A percentile compares a stretch with the other conserved stretches of the same genome.
Conservation (phyloP, 78 protist genomes). For the Thecamonas trahens region DNA sequence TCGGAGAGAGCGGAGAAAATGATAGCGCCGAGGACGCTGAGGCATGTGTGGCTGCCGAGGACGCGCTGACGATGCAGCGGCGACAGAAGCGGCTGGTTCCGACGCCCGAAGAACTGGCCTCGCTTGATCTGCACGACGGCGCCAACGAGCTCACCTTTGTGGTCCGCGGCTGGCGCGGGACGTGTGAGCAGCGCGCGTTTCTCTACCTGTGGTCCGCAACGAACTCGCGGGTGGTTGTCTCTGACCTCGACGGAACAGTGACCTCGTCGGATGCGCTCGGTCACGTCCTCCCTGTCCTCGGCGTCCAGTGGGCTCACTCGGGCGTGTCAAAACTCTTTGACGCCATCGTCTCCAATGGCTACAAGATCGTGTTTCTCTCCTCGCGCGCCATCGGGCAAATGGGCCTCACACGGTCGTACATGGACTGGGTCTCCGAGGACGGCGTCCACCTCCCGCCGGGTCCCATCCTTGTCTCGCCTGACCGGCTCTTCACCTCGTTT, state of each 20-base stretch:
- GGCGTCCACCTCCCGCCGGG: constrained; percentile 94
- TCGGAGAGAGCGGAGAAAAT: too few species aligned
- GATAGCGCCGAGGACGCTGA: too few species aligned
- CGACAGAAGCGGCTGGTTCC: not conserved
- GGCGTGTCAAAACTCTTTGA: constrained; percentile 82
- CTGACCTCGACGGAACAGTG: constrained; percentile 80
- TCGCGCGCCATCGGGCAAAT: constrained; percentile 86
- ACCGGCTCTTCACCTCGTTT: constrained; percentile 68
- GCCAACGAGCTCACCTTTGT: constrained; percentile 62
- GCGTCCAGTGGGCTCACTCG: constrained; percentile 91
- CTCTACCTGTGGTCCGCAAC: constrained; percentile 58
- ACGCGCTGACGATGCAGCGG: too few species aligned
- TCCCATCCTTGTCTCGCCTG: constrained; percentile 91
- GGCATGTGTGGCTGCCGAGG: too few species aligned
- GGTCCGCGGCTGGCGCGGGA: constrained; percentile 13
- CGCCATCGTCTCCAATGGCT: constrained; percentile 70
- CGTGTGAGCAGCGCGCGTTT: not conserved
- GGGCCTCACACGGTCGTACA: constrained; percentile 20
- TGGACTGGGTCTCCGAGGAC: constrained; percentile 21
- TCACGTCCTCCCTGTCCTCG: constrained; percentile 77
- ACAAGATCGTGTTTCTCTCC: constrained; percentile 79
- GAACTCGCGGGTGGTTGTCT: constrained; percentile 7
- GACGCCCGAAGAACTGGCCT: constrained; percentile 1
- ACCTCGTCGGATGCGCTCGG: constrained; percentile 83
- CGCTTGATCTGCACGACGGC: constrained; percentile 62